These are phyloP conservation scores for Friedmanniomyces simplex DNA, from an alignment of 495 filamentous ascomycete genomes.

Conservation along the genomic window DNA sequence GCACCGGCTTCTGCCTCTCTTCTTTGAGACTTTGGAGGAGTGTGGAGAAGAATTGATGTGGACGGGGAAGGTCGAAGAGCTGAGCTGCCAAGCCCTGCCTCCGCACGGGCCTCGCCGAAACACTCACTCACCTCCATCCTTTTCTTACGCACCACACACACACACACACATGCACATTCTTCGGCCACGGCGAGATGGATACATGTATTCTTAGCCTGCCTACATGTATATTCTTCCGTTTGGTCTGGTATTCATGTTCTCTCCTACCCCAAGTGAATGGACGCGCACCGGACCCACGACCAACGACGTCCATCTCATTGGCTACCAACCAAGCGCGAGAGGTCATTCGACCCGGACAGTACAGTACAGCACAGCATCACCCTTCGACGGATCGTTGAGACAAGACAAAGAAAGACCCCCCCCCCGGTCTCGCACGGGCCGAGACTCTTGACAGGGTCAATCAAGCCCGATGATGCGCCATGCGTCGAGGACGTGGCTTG, in stretches of 20 bases:
- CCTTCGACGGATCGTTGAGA: neutral
- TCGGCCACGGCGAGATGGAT: neutral
- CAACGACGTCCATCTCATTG: neutral
- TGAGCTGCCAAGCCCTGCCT: neutral
- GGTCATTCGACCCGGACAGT: neutral
- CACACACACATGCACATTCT: constrained; percentile 1
- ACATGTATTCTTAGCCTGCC: neutral
- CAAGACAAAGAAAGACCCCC: neutral
- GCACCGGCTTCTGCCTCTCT: constrained; percentile 1
- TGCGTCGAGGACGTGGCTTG: constrained; percentile 5
- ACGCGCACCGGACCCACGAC: neutral
- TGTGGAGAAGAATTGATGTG: constrained; percentile 1
- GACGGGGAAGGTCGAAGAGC: neutral
- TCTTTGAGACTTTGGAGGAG: neutral
- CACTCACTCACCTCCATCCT: neutral
- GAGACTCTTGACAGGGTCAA: neutral
- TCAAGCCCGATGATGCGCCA: constrained; percentile 7
- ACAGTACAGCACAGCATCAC: no score
- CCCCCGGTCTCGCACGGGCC: neutral
- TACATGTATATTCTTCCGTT: neutral
- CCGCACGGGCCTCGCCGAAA: neutral
- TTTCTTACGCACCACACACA: neutral
- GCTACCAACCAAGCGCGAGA: neutral
- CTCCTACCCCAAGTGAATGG: neutral
- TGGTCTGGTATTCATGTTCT: no score